phyloP scores from a whole-genome alignment of 2,329 filamentous ascomycete genomes.

The Apiospora marii region DNA sequence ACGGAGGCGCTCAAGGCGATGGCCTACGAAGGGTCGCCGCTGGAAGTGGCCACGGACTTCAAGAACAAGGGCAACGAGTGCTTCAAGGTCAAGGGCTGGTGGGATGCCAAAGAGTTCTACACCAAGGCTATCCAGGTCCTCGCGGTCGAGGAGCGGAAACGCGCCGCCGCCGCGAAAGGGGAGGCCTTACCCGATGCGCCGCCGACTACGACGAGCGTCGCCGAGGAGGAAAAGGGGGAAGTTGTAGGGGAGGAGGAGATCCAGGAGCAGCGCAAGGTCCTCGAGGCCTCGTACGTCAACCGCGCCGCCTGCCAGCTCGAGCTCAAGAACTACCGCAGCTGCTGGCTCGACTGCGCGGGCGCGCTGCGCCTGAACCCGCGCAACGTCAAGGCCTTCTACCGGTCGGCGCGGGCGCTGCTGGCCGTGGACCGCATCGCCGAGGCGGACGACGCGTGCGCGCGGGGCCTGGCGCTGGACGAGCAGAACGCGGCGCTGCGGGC shows the following conservation, averaged over 20 bases:
- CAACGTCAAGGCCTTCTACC: slow-evolving; percentile 92
- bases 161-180: slow-evolving; percentile 41
- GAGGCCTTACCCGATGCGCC: slow-evolving; percentile 37
- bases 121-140: slow-evolving; percentile 82
- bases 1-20: slow-evolving; percentile 89
- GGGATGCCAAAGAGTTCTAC: slow-evolving; percentile 91
- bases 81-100: slow-evolving; percentile 76
- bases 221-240: slow-evolving; percentile 52
- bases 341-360: slow-evolving; percentile 83
- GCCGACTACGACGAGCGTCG: slow-evolving; percentile 28
- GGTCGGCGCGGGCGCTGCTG: slow-evolving; percentile 79
- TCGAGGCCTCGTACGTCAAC: slow-evolving; percentile 85
- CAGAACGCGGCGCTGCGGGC: slow-evolving; percentile 71
- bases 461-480: slow-evolving; percentile 76
- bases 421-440: slow-evolving; percentile 80
- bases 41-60: slow-evolving; percentile 84
- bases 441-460: slow-evolving; percentile 79
- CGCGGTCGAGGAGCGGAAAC: slow-evolving; percentile 66
- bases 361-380: slow-evolving; percentile 79
- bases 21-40: slow-evolving; percentile 89
- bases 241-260: slow-evolving; percentile 47
- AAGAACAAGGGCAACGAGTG: slow-evolving; percentile 92
- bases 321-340: slow-evolving; percentile 86
- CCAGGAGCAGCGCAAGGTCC: slow-evolving; percentile 65
- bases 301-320: slow-evolving; percentile 89